These are phyloP conservation scores for Staphylotrichum tortipilum DNA, from an alignment of 495 filamentous ascomycete genomes.

Conservation along the genomic window DNA sequence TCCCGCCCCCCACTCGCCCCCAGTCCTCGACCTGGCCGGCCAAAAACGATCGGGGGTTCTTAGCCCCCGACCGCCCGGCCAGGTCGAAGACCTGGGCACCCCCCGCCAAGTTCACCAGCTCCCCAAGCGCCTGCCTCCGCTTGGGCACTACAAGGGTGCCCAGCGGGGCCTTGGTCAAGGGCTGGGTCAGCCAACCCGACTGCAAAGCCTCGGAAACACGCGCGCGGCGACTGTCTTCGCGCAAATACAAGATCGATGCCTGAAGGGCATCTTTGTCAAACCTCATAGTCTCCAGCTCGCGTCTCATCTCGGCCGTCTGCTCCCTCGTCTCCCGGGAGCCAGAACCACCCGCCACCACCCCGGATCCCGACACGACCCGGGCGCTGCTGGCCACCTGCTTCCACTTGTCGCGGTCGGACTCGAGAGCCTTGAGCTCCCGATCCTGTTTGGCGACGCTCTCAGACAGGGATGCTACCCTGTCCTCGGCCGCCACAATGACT, in stretches of 20 bases:
- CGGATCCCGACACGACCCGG: constrained; percentile 45
- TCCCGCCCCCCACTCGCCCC: too few species aligned
- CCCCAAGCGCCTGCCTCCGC: constrained; percentile 59
- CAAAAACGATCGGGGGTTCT: too few species aligned
- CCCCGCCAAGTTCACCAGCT: constrained; percentile 60
- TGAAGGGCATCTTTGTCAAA: constrained; percentile 61
- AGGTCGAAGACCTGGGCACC: constrained; percentile 52
- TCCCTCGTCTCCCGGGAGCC: too few species aligned
- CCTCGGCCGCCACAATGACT: constrained; percentile 44
- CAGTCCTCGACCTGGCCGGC: too few species aligned
- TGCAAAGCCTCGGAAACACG: too few species aligned
- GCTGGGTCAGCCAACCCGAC: constrained; percentile 63
- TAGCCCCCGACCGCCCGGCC: too few species aligned
- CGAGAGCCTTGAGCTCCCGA: constrained; percentile 47
- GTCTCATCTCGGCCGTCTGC: constrained; percentile 58
- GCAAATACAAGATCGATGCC: constrained; percentile 67
- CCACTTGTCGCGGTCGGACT: constrained; percentile 64
- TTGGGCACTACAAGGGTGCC: too few species aligned
- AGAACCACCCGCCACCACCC: too few species aligned
- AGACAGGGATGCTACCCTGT: constrained; percentile 53
- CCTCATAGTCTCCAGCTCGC: constrained; percentile 66
- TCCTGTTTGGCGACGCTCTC: constrained; percentile 45
- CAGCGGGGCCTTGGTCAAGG: constrained; percentile 49
- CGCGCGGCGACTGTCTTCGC: constrained; percentile 65
- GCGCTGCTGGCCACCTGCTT: constrained; percentile 62